phyloP scores from a whole-genome alignment of 495 filamentous ascomycete species.

The Xylaria palmicola region DNA sequence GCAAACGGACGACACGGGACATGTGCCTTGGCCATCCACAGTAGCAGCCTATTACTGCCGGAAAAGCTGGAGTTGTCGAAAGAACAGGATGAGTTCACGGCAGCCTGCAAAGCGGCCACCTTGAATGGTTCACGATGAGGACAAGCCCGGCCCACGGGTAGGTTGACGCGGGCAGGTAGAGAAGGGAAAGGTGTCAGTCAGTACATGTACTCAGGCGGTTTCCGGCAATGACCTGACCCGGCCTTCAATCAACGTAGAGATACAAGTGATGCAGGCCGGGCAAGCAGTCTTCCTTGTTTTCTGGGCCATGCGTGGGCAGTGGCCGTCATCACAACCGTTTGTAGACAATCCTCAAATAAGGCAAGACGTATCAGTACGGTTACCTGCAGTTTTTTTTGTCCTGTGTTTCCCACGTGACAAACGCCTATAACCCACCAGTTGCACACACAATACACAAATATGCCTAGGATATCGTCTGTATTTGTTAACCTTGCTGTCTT shows the following conservation, averaged over 20 bases:
- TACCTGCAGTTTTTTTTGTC: slow-evolving; percentile 33
- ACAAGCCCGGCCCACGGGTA: neutral
- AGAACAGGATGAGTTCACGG: neutral
- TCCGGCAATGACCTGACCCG: neutral
- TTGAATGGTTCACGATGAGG: neutral
- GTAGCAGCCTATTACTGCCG: neutral
- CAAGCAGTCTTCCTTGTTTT: neutral
- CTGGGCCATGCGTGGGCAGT: neutral
- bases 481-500: neutral
- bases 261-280: slow-evolving; percentile 5
- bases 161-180: neutral
- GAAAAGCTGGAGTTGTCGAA: neutral
- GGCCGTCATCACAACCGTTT: slow-evolving; percentile 28
- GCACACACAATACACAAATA: slow-evolving; percentile 10
- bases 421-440: slow-evolving; percentile 23
- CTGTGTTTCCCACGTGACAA: slow-evolving; percentile 39
- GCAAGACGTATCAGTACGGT: slow-evolving; percentile 29
- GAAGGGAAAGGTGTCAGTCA: neutral
- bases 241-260: neutral
- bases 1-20: slow-evolving; percentile 23
- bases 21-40: neutral
- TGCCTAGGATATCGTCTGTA: neutral
- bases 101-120: neutral
- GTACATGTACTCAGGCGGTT: slow-evolving; percentile 10
- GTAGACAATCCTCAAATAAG: slow-evolving; percentile 33